phyloP scores from a whole-genome alignment of 345 rosid species.

The Hibiscus trionum region DNA sequence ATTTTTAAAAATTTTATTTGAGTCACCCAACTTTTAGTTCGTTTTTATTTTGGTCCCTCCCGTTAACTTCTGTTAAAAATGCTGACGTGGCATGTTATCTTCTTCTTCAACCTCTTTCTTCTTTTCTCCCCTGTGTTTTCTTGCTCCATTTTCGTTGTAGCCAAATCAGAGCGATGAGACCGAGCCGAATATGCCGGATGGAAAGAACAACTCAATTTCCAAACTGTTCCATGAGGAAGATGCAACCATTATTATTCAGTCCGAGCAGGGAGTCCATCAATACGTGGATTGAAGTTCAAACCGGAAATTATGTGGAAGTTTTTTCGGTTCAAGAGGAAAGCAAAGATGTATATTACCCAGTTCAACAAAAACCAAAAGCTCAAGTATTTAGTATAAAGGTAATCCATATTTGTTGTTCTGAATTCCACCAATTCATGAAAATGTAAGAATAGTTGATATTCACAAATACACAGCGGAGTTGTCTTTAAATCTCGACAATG shows the following conservation, averaged over 20 bases:
- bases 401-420: background rate
- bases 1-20: no score
- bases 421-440: background rate
- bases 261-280: slow-evolving; percentile 46
- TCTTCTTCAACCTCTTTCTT: no score
- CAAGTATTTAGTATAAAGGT: slow-evolving; percentile 44
- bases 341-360: slow-evolving; percentile 17
- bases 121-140: no score
- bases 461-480: no score
- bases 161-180: slow-evolving; percentile 21
- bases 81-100: no score
- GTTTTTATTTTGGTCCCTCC: no score
- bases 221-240: slow-evolving; percentile 49
- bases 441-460: background rate
- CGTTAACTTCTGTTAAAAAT: no score
- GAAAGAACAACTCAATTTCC: slow-evolving; percentile 41
- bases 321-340: slow-evolving; percentile 27
- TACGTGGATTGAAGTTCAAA: slow-evolving; percentile 69
- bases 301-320: slow-evolving; percentile 45
- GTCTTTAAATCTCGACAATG: background rate
- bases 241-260: slow-evolving; percentile 67
- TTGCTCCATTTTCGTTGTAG: no score
- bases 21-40: no score
- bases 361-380: slow-evolving; percentile 38
- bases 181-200: slow-evolving; percentile 19